Percentiles rank a stretch among this genome's conserved stretches.
These are phyloP conservation scores for Inonotus obliquus DNA, from an alignment of 1,284 basidiomycete species.

Conservation along the genomic window DNA sequence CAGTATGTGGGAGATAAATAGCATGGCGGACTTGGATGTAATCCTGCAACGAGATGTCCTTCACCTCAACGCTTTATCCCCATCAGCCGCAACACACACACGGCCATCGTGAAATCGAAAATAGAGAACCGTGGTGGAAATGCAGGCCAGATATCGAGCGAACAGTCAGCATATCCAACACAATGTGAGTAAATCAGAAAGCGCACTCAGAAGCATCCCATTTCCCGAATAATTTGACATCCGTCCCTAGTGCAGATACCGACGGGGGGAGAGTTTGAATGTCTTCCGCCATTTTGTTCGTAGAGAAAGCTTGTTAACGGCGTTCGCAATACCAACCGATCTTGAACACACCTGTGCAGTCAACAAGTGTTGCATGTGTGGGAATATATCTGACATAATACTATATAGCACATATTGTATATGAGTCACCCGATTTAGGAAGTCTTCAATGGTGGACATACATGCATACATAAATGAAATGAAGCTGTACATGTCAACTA, in stretches of 20 bases:
- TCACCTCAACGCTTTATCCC: constrained; percentile 84
- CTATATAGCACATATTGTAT: background rate
- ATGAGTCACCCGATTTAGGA: too few species aligned
- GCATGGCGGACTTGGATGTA: constrained; percentile 99
- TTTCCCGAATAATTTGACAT: constrained; percentile 94
- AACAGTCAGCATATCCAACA: background rate
- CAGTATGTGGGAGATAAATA: constrained; percentile 97
- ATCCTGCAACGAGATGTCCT: constrained; percentile 98
- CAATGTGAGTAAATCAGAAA: constrained; percentile 24
- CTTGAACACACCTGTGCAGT: background rate
- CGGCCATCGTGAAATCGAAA: background rate
- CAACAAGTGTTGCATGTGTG: background rate
- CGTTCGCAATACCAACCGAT: background rate
- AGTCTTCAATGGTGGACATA: too few species aligned
- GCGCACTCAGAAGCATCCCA: constrained; percentile 97
- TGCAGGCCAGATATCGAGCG: background rate
- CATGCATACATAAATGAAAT: too few species aligned
- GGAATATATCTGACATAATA: background rate
- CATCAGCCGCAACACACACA: constrained; percentile 20
- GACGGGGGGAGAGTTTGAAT: constrained; percentile 77
- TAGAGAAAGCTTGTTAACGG: background rate
- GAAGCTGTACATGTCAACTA: too few species aligned
- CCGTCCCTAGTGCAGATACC: constrained; percentile 78
- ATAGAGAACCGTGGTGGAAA: background rate
- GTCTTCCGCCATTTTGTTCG: constrained; percentile 42